These are phyloP conservation scores for Ramalina intermedia DNA, from an alignment of 495 filamentous ascomycete genomes.

Conservation along the genomic window DNA sequence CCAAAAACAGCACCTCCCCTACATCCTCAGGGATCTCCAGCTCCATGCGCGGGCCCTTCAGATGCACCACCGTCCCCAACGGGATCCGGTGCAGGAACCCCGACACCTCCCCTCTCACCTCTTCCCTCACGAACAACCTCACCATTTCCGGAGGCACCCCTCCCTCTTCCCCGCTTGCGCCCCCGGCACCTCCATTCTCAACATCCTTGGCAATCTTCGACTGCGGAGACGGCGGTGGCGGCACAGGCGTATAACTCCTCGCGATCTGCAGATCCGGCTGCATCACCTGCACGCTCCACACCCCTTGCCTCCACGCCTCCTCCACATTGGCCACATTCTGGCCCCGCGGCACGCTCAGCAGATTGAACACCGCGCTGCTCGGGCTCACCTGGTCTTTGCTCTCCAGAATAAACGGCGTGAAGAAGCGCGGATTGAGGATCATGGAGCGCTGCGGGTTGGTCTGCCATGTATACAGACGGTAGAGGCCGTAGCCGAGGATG, in stretches of 20 bases:
- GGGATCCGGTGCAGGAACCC: slow-evolving; percentile 51
- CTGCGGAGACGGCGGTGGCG: slow-evolving; percentile 22
- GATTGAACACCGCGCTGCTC: slow-evolving; percentile 58
- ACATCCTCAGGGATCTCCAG: slow-evolving; percentile 42
- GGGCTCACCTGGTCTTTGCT: slow-evolving; percentile 54
- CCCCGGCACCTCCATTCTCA: slow-evolving; percentile 15
- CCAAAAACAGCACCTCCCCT: slow-evolving; percentile 60
- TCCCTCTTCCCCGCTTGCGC: not conserved
- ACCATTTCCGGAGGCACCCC: slow-evolving; percentile 18
- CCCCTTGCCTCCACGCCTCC: slow-evolving; percentile 40
- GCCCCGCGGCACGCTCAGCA: slow-evolving; percentile 18
- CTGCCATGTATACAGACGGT: slow-evolving; percentile 9
- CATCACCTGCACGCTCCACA: slow-evolving; percentile 84
- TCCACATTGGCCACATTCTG: slow-evolving; percentile 31
- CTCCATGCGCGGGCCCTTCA: slow-evolving; percentile 67
- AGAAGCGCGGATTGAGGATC: slow-evolving; percentile 30
- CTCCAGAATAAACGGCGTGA: slow-evolving; percentile 44
- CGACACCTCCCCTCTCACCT: slow-evolving; percentile 47
- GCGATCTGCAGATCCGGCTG: slow-evolving; percentile 87
- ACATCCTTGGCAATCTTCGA: slow-evolving; percentile 6
- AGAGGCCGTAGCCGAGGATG: not conserved
- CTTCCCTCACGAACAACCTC: slow-evolving; percentile 40
- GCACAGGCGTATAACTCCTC: slow-evolving; percentile 77
- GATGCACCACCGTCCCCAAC: slow-evolving; percentile 46
- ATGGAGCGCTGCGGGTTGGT: slow-evolving; percentile 1